These are phyloP conservation scores for Cryptococcus jaspeensis DNA, from an alignment of 1,284 basidiomycete species.

Conservation along the genomic window DNA sequence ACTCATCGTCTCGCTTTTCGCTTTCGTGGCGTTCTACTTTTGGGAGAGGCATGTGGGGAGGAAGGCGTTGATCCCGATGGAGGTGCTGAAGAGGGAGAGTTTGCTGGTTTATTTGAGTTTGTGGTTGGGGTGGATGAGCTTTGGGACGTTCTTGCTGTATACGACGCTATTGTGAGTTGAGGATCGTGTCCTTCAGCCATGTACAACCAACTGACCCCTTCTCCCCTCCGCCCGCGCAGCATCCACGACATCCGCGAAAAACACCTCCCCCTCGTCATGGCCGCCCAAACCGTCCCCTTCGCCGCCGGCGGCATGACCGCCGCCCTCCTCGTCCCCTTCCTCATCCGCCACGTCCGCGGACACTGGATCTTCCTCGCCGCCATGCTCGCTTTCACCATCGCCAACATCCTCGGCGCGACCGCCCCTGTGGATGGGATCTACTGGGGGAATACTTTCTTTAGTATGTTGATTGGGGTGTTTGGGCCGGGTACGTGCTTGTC, in stretches of 20 bases:
- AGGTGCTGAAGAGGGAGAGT: constrained; percentile 22
- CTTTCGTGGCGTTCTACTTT: constrained; percentile 24
- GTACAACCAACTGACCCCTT: background rate
- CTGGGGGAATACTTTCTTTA: constrained; percentile 27
- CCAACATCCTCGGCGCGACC: constrained; percentile 21
- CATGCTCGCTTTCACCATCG: constrained; percentile 31
- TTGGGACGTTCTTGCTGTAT: constrained; percentile 31
- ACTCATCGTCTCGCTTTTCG: constrained; percentile 24
- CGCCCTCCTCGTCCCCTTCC: constrained; percentile 22
- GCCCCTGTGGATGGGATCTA: constrained; percentile 21
- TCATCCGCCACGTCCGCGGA: constrained; percentile 26
- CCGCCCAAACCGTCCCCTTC: constrained; percentile 25
- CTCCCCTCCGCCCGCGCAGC: background rate
- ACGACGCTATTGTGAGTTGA: constrained; percentile 22
- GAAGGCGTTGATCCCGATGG: constrained; percentile 28
- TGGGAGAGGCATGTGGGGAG: constrained; percentile 24
- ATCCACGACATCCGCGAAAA: constrained; percentile 25
- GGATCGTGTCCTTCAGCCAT: background rate
- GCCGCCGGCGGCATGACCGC: constrained; percentile 23
- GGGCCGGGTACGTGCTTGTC: constrained; percentile 15
- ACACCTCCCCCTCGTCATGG: constrained; percentile 19
- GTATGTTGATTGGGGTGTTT: constrained; percentile 14
- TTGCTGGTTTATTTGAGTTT: constrained; percentile 28
- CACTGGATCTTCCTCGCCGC: constrained; percentile 29
- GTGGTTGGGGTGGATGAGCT: constrained; percentile 36